Evolutionary conservation across 495 filamentous ascomycete genomes (phyloP).

Genomic region (Astrothelium macrocarpum): DNA sequence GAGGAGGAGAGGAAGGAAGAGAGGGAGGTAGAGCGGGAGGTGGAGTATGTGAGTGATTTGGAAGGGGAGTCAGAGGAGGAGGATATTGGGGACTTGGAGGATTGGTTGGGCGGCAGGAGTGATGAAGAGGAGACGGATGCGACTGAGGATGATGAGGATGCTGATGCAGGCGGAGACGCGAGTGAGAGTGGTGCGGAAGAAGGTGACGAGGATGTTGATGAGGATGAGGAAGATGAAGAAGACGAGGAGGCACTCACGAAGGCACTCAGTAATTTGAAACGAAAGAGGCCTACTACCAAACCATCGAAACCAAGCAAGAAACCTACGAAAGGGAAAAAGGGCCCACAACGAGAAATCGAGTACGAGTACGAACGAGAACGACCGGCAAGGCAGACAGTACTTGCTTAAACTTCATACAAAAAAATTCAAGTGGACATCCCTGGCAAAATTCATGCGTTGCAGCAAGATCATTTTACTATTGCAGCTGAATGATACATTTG

Average conservation of each 20-base stretch:
- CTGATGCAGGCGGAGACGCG: conserved; percentile 37
- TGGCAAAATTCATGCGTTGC: too few species aligned
- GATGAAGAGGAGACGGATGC: conserved; percentile 35
- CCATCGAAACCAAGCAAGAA: conserved; percentile 37
- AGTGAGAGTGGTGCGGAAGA: conserved; percentile 35
- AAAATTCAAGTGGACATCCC: too few species aligned
- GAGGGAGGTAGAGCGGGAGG: conserved; percentile 52
- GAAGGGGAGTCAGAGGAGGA: conserved; percentile 44
- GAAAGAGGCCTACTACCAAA: conserved; percentile 34
- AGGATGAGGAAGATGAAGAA: conserved; percentile 17
- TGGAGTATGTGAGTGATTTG: conserved; percentile 77
- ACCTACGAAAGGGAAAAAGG: conserved; percentile 35
- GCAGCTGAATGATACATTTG: conserved; percentile 17
- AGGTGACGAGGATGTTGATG: conserved; percentile 38
- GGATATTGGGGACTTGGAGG: conserved; percentile 52
- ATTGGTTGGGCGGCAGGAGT: conserved; percentile 59
- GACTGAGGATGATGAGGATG: conserved; percentile 28
- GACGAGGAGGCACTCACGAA: conserved; percentile 31
- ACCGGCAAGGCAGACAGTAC: conserved; percentile 8
- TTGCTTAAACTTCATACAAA: conserved; percentile 3
- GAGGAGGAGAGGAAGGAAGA: conserved; percentile 63
- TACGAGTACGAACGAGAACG: conserved; percentile 40
- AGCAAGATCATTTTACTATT: too few species aligned
- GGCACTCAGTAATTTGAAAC: conserved; percentile 33
- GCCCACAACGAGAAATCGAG: conserved; percentile 39